Conservation (phyloP, 768 basidiomycete species). For the Chalciporus sphaerocephalus region DNA sequence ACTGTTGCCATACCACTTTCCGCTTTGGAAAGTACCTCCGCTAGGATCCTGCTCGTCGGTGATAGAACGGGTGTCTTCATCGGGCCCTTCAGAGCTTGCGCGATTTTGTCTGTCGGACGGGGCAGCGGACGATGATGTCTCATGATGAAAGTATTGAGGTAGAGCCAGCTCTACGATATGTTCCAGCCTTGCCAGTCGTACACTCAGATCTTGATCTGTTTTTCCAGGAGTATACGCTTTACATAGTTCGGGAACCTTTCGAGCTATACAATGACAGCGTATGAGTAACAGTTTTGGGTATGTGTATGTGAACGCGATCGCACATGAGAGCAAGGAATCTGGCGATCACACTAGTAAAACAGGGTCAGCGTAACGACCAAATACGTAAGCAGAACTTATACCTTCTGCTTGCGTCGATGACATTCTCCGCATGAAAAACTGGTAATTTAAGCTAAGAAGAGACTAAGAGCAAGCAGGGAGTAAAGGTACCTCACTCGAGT, state of each 20-base stretch:
- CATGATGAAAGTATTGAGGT: conserved; percentile 62
- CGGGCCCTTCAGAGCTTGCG: conserved; percentile 47
- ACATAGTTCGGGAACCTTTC: conserved; percentile 84
- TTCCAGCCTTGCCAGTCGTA: conserved; percentile 70
- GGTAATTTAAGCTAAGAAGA: conserved; percentile 7
- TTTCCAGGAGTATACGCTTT: conserved; percentile 88
- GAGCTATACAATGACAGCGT: conserved; percentile 61
- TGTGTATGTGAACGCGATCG: conserved; percentile 21
- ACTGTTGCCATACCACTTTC: conserved; percentile 82
- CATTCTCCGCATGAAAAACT: conserved; percentile 88
- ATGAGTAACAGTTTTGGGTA: conserved; percentile 4
- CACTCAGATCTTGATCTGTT: conserved; percentile 74
- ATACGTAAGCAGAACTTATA: conserved; percentile 24
- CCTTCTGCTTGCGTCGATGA: conserved; percentile 86
- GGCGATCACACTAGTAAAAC: conserved; percentile 70
- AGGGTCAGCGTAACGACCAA: conserved; percentile 16
- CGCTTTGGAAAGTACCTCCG: conserved; percentile 75
- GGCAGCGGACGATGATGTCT: conserved; percentile 31
- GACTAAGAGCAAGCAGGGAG: neutral
- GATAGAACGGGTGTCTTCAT: conserved; percentile 69
- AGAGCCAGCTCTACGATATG: conserved; percentile 77
- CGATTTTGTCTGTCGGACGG: conserved; percentile 37
- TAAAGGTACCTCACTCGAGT: conserved; percentile 67
- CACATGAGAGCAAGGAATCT: conserved; percentile 82
- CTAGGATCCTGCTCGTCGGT: conserved; percentile 73